A percentile compares a stretch with the other conserved stretches of the same genome.
Evolutionary conservation across 345 rosid species (phyloP).

Genomic region (Syzygium oleosum): DNA sequence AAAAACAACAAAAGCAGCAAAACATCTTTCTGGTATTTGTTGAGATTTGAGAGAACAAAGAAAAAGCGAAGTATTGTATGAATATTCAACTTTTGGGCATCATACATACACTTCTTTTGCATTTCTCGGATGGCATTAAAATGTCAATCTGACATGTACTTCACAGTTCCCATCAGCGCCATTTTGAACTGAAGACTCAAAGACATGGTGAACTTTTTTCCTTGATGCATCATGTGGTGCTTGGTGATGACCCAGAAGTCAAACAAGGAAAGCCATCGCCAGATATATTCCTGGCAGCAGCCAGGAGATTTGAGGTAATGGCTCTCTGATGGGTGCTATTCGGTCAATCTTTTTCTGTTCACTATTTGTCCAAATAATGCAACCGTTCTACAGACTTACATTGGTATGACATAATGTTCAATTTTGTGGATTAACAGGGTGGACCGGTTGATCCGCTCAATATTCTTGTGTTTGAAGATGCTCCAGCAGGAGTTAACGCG

Average conservation of each 20-base stretch:
- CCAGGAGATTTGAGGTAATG: constrained; percentile 85
- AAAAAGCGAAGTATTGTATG: not conserved
- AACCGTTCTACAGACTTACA: not conserved
- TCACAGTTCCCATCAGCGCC: constrained; percentile 62
- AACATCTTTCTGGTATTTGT: not conserved
- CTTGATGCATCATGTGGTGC: constrained; percentile 89
- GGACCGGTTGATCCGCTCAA: constrained; percentile 48
- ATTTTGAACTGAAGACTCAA: constrained; percentile 79
- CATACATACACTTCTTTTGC: not conserved
- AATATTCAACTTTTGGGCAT: not conserved
- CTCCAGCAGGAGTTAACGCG: constrained; percentile 85
- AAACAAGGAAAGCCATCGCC: constrained; percentile 91
- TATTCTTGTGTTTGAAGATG: constrained; percentile 86
- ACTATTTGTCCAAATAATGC: not conserved
- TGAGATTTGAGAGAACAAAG: not conserved
- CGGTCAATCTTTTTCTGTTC: not conserved
- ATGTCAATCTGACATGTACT: not conserved
- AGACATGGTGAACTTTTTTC: constrained; percentile 70
- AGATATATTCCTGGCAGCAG: constrained; percentile 80
- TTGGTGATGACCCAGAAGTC: constrained; percentile 94
- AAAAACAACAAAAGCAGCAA: not conserved
- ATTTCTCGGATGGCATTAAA: not conserved
- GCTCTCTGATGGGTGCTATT: not conserved
- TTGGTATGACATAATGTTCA: constrained; percentile 1
- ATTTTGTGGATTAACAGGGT: constrained; percentile 32